phyloP scores from a whole-genome alignment of 768 basidiomycete genomes.

The Rhizopogon rudus region DNA sequence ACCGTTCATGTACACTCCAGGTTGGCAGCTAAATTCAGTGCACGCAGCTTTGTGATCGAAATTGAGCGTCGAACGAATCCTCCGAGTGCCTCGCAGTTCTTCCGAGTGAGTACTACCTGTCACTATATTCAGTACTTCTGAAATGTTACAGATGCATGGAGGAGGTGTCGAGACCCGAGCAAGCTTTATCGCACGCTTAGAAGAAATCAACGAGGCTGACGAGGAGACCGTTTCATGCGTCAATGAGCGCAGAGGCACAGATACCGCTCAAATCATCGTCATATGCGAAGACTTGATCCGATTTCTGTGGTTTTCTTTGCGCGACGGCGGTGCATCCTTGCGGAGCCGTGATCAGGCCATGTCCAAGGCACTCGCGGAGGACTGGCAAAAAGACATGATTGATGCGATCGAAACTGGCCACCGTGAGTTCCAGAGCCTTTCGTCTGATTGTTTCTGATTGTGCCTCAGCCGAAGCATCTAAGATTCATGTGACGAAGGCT shows the following conservation, averaged over 20 bases:
- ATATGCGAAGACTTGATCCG: conserved; percentile 17
- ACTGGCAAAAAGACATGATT: conserved; percentile 14
- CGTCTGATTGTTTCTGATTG: not conserved
- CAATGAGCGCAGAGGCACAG: conserved; percentile 16
- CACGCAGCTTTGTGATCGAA: conserved; percentile 16
- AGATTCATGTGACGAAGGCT: not conserved
- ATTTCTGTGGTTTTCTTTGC: conserved; percentile 25
- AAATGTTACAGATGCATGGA: conserved; percentile 15
- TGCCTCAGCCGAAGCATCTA: conserved; percentile 5
- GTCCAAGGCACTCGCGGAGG: conserved; percentile 13
- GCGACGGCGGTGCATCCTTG: conserved; percentile 19
- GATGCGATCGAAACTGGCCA: conserved; percentile 13
- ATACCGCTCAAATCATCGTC: conserved; percentile 24
- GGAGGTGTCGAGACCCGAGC: conserved; percentile 19
- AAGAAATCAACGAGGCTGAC: conserved; percentile 5
- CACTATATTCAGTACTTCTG: not conserved
- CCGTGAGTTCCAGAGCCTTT: conserved; percentile 12
- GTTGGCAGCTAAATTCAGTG: not conserved
- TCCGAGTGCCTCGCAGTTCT: conserved; percentile 10
- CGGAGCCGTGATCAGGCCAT: conserved; percentile 10
- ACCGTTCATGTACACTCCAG: not conserved
- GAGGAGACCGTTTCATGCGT: conserved; percentile 16
- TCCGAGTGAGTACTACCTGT: conserved; percentile 12
- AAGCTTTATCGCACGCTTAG: conserved; percentile 12
- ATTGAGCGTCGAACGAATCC: conserved; percentile 15